phyloP scores from a whole-genome alignment of 805 yeast species.

The Wickerhamomyces silvicola region DNA sequence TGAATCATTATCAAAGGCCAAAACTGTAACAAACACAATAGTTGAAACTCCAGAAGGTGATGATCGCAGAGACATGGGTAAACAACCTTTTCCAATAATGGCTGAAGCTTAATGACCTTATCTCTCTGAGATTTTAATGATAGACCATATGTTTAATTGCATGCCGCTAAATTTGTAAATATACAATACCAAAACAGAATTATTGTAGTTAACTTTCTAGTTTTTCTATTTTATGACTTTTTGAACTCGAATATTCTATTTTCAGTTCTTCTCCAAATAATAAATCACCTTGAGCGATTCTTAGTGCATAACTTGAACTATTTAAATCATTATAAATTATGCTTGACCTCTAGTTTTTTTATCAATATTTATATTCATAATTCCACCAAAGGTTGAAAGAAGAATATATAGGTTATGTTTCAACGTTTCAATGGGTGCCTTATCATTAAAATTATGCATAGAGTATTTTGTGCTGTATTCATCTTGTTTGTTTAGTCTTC shows the following conservation, averaged over 20 bases:
- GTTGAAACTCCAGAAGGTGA: constrained; percentile 48
- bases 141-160: no score
- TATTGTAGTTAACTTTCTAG: no score
- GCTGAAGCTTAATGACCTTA: constrained; percentile 21
- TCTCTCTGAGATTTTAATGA: no score
- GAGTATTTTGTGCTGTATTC: constrained; percentile 38
- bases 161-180: no score
- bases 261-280: constrained; percentile 49
- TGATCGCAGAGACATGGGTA: constrained; percentile 34
- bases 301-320: constrained; percentile 46
- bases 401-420: constrained; percentile 51
- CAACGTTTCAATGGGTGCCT: constrained; percentile 37
- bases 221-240: constrained; percentile 24
- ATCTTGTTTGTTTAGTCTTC: no score
- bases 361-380: constrained; percentile 43
- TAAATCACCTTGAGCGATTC: constrained; percentile 36
- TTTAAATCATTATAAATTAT: constrained; percentile 40
- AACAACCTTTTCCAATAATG: constrained; percentile 24
- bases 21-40: constrained; percentile 69
- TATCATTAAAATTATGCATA: constrained; percentile 60
- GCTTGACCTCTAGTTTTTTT: constrained; percentile 60
- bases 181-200: no score
- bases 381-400: constrained; percentile 61
- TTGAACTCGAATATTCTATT: constrained; percentile 36
- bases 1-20: constrained; percentile 62